Percentiles rank a stretch among this genome's conserved stretches.
Conservation (phyloP, 768 basidiomycete genomes). For the Phylloporus sp. region DNA sequence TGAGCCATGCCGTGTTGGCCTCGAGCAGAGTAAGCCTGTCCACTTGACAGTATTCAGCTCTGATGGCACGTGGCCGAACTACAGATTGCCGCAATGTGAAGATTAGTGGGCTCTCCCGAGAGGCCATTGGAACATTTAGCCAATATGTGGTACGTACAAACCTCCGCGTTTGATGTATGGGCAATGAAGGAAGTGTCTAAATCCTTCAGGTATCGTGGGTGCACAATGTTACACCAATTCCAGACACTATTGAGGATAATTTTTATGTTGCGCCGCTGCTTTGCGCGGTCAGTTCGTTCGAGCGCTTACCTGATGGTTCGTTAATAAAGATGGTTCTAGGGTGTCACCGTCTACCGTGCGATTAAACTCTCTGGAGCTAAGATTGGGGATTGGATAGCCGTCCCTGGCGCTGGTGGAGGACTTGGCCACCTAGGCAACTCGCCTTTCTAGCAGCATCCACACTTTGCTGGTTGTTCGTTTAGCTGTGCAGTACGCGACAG, state of each 20-base stretch:
- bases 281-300: slow-evolving; percentile 51
- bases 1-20: slow-evolving; percentile 71
- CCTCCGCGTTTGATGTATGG: not conserved
- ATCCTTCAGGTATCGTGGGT: slow-evolving; percentile 64
- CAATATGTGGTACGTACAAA: slow-evolving; percentile 51
- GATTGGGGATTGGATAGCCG: slow-evolving; percentile 71
- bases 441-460: too few relatives aligned
- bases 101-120: slow-evolving; percentile 66
- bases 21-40: slow-evolving; percentile 58
- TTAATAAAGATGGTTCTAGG: slow-evolving; percentile 36
- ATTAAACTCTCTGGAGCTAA: slow-evolving; percentile 65
- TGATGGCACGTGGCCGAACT: not conserved
- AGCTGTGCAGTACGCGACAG: slow-evolving; percentile 77
- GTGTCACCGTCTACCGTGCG: slow-evolving; percentile 83
- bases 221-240: slow-evolving; percentile 75
- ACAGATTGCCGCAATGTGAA: slow-evolving; percentile 58
- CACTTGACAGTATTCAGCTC: not conserved
- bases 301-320: too few relatives aligned
- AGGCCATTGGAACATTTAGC: slow-evolving; percentile 75
- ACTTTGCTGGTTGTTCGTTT: not conserved
- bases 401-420: slow-evolving; percentile 79
- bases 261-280: slow-evolving; percentile 71
- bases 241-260: slow-evolving; percentile 59
- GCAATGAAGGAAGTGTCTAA: slow-evolving; percentile 1
- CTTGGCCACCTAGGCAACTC: slow-evolving; percentile 71